Base-by-base conservation (phyloP, 2,329 filamentous ascomycete genomes). In the Phaeophleospora eucalypticola region DNA sequence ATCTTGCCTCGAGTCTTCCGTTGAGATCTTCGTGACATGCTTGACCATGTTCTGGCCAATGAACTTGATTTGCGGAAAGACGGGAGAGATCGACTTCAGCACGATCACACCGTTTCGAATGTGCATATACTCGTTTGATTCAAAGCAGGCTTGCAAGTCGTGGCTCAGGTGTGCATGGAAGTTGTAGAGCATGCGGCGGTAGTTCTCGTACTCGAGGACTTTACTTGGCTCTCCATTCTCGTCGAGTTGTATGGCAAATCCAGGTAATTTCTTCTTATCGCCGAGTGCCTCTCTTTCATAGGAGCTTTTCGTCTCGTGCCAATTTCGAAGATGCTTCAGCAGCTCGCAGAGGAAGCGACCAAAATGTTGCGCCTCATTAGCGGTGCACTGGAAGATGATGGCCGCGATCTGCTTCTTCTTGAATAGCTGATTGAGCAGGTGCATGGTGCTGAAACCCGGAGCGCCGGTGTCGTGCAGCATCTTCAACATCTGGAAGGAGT, bases 51-150 rank as follows among this genome's bases (percentile, higher is more conserved):
- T 73, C 24, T 79, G 76, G 27, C 88, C 93, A 77, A 95, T 91
- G 66, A 89, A 93, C 62, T 95, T 89, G 48, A 97, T 81, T 14
- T 84, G 85, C 3, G 93, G 94, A 75, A 95, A 98, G 60, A 83
- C 79, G 41, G 89, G 82, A 18, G 88, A 79, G 39, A 95, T 77
- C 9, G 81, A 79, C 64, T 93, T 94, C 49, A 98, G 75, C 3
- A 97, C 78, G 48, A 86, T 93, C 57, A 97, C 94, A 36, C 89
- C 89, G 65, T 98, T 98, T 45, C 91, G 84, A 64, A 97, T 95
- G 66, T 96, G 90, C 86, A 96, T 96, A 80, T 93, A 98, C 68
- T 97, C 91, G 24, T 81, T 83, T 20, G 85, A 84, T 15, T 82
- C 81, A 38, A 98, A 76, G 64, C 91, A 96, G 32, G 79, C 79